Evolutionary conservation across 73 alveolate species (phyloP), one percentile per base, ranked within the genome.

Genomic region (Halteria grandinella): DNA sequence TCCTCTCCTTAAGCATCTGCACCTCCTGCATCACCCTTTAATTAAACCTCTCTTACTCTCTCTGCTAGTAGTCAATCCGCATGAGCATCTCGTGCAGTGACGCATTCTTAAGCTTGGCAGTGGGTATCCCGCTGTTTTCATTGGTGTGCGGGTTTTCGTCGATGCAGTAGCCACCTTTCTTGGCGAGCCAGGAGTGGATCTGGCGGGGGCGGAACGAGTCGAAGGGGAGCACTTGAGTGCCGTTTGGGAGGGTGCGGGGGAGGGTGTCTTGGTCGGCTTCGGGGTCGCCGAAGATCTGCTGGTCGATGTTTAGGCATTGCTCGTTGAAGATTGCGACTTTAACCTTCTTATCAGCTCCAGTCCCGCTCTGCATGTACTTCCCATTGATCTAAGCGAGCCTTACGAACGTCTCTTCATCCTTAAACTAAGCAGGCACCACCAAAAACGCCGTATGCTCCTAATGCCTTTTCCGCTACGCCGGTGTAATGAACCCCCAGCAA

Each of bases 401-500:
- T 1, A 63, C 15, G 41, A 37, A 63, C 17, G 79, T 12, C 23
- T 21, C 55, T n/a, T 36, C 79, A 31, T 69, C 60, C 32, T 69
- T 69, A 32, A 69, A 69, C 34, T 69, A 33, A 1, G 55, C 39
- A 27, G 81, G 81, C 5, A 53, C 48, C 2, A 69, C 52, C 21
- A 24, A n/a, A 31, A 7, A 69, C 4, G 52, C 11, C 4, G 50
- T 50, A 27, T 69, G 81, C 34, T 69, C 54, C 8, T 14, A 6
- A 47, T 69, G 81, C 24, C 81, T 41, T 27, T 69, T 69, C 18
- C 58, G 17, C 28, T 69, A 31, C 6, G 17, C 18, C 14, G 17
- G 23, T 12, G 81, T 47, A 45, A 69, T 5, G 52, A 69, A 69
- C 17, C 70, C 66, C 81, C 81, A 69, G 52, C 81, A 69, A 15